phyloP scores from a whole-genome alignment of 2,329 filamentous ascomycete species.

The Camillea tinctor region DNA sequence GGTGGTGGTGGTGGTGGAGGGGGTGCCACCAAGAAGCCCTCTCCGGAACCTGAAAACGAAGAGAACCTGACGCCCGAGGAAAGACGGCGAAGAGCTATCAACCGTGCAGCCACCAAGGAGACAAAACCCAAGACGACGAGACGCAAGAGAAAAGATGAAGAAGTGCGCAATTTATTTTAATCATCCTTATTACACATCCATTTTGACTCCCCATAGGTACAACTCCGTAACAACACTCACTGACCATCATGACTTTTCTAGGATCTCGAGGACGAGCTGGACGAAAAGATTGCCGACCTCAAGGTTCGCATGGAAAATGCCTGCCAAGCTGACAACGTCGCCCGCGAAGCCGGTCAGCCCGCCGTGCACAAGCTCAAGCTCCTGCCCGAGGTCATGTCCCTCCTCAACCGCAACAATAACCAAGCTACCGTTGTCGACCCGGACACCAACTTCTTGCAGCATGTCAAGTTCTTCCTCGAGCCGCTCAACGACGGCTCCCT shows the following conservation, averaged over 20 bases:
- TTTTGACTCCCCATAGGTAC: background rate
- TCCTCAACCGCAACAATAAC: slow-evolving; percentile 87
- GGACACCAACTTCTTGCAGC: slow-evolving; percentile 91
- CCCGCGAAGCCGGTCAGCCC: slow-evolving; percentile 74
- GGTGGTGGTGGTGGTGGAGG: slow-evolving; percentile 35
- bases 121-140: slow-evolving; percentile 77
- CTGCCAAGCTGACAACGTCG: slow-evolving; percentile 80
- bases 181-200: background rate
- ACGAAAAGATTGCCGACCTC: slow-evolving; percentile 84
- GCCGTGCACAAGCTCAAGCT: slow-evolving; percentile 93
- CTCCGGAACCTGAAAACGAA: slow-evolving; percentile 67
- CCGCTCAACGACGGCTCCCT: slow-evolving; percentile 91
- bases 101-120: slow-evolving; percentile 83
- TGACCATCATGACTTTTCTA: slow-evolving; percentile 34
- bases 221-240: background rate
- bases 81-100: slow-evolving; percentile 77
- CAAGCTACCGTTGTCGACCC: slow-evolving; percentile 85
- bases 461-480: slow-evolving; percentile 96
- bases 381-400: slow-evolving; percentile 81
- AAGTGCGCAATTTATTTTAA: slow-evolving; percentile 54
- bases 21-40: slow-evolving; percentile 47
- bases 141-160: slow-evolving; percentile 80
- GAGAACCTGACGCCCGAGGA: slow-evolving; percentile 82
- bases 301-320: slow-evolving; percentile 89
- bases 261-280: slow-evolving; percentile 88